phyloP scores from a whole-genome alignment of 2,329 filamentous ascomycete genomes.

The Fusarium zealandicum region DNA sequence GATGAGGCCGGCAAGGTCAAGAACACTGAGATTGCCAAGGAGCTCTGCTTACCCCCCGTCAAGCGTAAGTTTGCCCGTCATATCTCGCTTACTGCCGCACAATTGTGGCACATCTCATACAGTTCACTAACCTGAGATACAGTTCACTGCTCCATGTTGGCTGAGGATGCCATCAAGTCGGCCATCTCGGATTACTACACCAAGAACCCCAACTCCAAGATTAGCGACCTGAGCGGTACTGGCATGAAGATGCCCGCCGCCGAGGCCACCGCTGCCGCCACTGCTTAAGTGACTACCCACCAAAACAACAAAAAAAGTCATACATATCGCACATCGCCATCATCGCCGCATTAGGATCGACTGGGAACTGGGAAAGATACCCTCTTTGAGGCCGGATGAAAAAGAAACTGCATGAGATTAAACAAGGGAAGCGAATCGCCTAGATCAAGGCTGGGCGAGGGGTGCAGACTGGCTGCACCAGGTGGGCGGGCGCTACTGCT shows the following conservation, averaged over 20 bases:
- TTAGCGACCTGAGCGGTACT: conserved; percentile 80
- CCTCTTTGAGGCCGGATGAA: conserved; percentile 35
- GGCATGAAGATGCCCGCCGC: conserved; percentile 69
- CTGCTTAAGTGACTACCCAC: conserved; percentile 35
- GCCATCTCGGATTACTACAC: conserved; percentile 90
- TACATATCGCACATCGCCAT: conserved; percentile 13
- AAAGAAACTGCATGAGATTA: conserved; percentile 17
- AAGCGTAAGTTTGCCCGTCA: conserved; percentile 69
- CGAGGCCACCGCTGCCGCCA: conserved; percentile 48
- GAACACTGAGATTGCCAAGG: conserved; percentile 98
- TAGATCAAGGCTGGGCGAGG: conserved; percentile 16
- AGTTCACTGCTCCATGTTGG: conserved; percentile 93
- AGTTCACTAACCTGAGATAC: conserved; percentile 41
- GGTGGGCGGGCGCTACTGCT: conserved; percentile 22
- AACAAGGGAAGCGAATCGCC: conserved; percentile 12
- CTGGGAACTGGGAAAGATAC: conserved; percentile 39
- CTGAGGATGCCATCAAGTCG: conserved; percentile 90
- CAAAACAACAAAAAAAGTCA: conserved; percentile 5
- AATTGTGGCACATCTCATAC: conserved; percentile 19
- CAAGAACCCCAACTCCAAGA: conserved; percentile 79
- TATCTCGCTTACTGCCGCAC: not conserved
- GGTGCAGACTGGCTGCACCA: conserved; percentile 15
- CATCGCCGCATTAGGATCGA: conserved; percentile 11
- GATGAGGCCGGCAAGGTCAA: conserved; percentile 92
- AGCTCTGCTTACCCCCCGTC: conserved; percentile 86